phyloP scores from a whole-genome alignment of 306 rosid genomes.

The Begonia fuchsioides region DNA sequence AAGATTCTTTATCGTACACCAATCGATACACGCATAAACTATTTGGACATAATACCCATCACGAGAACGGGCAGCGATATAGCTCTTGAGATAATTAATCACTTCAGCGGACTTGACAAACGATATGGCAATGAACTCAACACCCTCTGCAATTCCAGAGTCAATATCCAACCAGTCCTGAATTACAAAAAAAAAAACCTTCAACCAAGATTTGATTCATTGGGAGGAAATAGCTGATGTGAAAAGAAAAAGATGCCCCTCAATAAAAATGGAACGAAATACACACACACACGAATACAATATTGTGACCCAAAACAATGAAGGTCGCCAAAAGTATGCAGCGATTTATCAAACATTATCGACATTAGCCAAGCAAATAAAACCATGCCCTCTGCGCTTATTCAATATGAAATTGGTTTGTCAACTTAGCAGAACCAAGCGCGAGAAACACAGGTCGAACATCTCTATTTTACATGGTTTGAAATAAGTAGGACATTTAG shows the following conservation, averaged over 20 bases:
- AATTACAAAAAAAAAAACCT: background rate
- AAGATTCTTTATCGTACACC: background rate
- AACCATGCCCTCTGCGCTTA: background rate
- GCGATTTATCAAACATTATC: no score
- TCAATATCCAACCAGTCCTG: constrained; percentile 99
- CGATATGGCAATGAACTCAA: constrained; percentile 89
- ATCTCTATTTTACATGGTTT: no score
- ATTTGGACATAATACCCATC: constrained; percentile 41
- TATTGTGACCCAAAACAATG: no score
- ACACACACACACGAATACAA: no score
- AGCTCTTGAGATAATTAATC: constrained; percentile 92
- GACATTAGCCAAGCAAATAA: background rate
- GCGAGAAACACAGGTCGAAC: no score
- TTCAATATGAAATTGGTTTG: background rate
- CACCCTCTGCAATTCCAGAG: constrained; percentile 92
- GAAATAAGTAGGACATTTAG: no score
- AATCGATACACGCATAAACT: background rate
- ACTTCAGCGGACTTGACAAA: constrained; percentile 99
- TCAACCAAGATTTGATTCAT: no score
- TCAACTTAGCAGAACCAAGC: background rate
- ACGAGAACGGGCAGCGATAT: constrained; percentile 82
- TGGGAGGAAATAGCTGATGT: no score
- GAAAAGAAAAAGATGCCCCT: no score
- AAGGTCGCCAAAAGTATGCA: no score
- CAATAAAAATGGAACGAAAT: no score